Conservation (phyloP, 2,329 filamentous ascomycete species). For the Aspergillus persii region DNA sequence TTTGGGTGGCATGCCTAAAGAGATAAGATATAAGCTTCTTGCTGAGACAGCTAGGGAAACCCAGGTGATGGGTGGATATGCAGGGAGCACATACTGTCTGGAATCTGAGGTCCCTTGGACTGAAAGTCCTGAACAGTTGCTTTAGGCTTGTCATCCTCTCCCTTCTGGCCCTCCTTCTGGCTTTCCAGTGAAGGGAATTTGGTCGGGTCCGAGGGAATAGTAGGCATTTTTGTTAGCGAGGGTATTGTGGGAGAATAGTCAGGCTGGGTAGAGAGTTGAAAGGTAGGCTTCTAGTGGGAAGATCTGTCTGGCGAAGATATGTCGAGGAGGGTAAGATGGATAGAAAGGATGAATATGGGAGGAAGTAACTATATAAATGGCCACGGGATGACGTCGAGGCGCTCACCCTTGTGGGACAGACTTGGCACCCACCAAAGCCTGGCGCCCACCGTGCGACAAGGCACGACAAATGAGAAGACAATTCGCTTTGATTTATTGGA, state of each 20-base stretch:
- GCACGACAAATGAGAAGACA: background rate
- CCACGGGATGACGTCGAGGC: background rate
- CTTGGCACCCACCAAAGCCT: background rate
- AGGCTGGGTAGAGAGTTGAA: background rate
- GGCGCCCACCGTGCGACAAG: background rate
- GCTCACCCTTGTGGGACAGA: background rate
- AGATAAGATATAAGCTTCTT: background rate
- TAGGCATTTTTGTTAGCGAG: constrained; percentile 23
- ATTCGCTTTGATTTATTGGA: background rate
- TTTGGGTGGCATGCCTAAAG: constrained; percentile 41
- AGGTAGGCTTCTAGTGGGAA: background rate
- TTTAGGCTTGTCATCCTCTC: constrained; percentile 39
- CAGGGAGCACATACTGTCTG: constrained; percentile 32
- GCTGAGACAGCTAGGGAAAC: background rate
- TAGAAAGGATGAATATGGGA: background rate
- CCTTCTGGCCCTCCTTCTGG: constrained; percentile 26
- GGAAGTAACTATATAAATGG: background rate
- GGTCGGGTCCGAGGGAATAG: constrained; percentile 27
- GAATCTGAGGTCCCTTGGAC: constrained; percentile 47
- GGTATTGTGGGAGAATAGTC: background rate
- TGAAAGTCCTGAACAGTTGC: constrained; percentile 33
- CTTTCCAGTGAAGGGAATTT: constrained; percentile 21
- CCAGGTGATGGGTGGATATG: background rate
- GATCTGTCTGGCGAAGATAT: background rate
- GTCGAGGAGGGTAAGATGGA: background rate